Evolutionary conservation across 139 green algal species (phyloP).

Genomic region (Zygnema circumcarinatum): DNA sequence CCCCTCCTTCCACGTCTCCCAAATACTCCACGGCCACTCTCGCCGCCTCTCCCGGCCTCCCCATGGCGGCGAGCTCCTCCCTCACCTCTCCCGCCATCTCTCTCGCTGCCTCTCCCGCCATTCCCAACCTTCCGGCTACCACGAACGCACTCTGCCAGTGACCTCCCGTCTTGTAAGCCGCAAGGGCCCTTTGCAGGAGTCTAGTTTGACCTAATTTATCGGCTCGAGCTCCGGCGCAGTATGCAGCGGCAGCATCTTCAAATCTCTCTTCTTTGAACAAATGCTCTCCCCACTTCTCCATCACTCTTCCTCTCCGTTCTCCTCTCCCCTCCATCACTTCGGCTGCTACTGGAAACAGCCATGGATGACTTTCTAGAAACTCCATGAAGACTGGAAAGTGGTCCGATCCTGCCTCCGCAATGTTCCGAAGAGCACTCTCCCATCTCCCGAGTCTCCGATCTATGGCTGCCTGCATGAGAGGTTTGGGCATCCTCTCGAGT

Average conservation of each 20-base stretch:
- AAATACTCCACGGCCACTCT: slow-evolving; percentile 28
- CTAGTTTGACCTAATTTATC: not conserved
- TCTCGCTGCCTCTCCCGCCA: slow-evolving; percentile 32
- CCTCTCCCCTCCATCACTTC: slow-evolving; percentile 34
- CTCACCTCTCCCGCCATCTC: slow-evolving; percentile 73
- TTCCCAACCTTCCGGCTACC: slow-evolving; percentile 72
- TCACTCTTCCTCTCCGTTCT: slow-evolving; percentile 16
- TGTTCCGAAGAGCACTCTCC: slow-evolving; percentile 68
- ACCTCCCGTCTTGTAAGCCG: slow-evolving; percentile 78
- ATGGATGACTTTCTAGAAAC: slow-evolving; percentile 80
- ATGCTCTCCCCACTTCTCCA: slow-evolving; percentile 41
- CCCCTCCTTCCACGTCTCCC: not conserved
- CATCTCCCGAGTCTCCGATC: slow-evolving; percentile 80
- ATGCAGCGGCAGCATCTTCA: slow-evolving; percentile 22
- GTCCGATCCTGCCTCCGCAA: slow-evolving; percentile 69
- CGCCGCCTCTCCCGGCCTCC: slow-evolving; percentile 64
- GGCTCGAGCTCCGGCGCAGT: not conserved
- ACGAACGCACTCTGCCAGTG: slow-evolving; percentile 81
- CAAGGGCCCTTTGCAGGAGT: slow-evolving; percentile 28
- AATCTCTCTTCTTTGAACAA: slow-evolving; percentile 11
- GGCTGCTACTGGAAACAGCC: slow-evolving; percentile 56
- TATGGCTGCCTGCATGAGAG: slow-evolving; percentile 66
- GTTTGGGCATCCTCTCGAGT: slow-evolving; percentile 43
- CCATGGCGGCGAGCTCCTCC: slow-evolving; percentile 70
- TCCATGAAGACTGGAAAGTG: slow-evolving; percentile 68